Percentiles rank a stretch among this genome's conserved stretches.
Conservation (phyloP, 192 early-diverging fungal genomes). For the Pilaira anomala region DNA sequence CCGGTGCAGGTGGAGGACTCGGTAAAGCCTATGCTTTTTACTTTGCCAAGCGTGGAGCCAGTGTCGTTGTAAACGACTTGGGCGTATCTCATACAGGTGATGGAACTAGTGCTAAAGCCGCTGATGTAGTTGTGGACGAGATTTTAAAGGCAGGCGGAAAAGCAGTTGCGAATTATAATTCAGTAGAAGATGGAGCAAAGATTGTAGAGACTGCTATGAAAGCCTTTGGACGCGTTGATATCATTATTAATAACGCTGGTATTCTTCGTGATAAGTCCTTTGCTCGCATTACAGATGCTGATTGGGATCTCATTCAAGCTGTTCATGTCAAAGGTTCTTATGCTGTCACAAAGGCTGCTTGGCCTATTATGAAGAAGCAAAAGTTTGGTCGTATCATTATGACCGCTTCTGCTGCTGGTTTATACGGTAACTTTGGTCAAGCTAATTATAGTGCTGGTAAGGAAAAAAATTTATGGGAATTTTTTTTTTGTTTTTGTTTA, state of each 20-base stretch:
- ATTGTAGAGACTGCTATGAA: slow-evolving; percentile 96
- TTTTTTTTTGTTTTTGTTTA: slow-evolving; percentile 4
- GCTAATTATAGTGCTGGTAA: slow-evolving; percentile 78
- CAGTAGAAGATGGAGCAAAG: slow-evolving; percentile 95
- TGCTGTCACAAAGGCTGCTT: slow-evolving; percentile 95
- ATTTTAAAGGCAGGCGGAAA: slow-evolving; percentile 83
- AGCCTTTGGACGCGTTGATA: slow-evolving; percentile 92
- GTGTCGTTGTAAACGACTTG: slow-evolving; percentile 96
- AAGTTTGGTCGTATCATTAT: slow-evolving; percentile 89
- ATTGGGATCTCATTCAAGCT: slow-evolving; percentile 92
- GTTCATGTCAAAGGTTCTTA: slow-evolving; percentile 95
- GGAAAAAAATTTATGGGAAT: neutral
- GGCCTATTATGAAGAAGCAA: slow-evolving; percentile 93
- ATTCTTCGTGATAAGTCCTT: slow-evolving; percentile 98
- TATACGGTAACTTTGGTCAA: slow-evolving; percentile 98
- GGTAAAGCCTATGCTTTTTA: slow-evolving; percentile 89
- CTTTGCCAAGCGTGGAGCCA: slow-evolving; percentile 86
- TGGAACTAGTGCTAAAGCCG: slow-evolving; percentile 71
- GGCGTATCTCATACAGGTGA: slow-evolving; percentile 77
- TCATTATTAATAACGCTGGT: slow-evolving; percentile 97
- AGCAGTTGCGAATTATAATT: slow-evolving; percentile 96
- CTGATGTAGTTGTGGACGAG: slow-evolving; percentile 94
- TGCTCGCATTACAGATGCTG: slow-evolving; percentile 93
- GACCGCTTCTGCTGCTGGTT: slow-evolving; percentile 94
- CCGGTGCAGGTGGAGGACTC: slow-evolving; percentile 92